Evolutionary conservation across 1,139 yeast species (phyloP).

Genomic region (Geotrichum candidum): DNA sequence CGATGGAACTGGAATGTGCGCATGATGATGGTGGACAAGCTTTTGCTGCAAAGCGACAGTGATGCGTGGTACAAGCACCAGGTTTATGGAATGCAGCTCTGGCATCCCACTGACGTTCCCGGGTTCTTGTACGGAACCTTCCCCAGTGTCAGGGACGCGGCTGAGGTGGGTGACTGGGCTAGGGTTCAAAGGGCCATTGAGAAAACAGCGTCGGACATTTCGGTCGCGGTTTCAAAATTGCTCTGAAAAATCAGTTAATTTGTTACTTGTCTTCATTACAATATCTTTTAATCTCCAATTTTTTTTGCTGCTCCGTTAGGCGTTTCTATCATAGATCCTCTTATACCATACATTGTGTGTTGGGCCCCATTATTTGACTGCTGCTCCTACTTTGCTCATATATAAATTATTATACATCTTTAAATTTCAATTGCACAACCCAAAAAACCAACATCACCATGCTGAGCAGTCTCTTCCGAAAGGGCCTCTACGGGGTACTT

Average conservation of each 20-base stretch:
- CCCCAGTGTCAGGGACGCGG: conserved; percentile 67
- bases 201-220: neutral
- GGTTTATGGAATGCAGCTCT: conserved; percentile 62
- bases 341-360: no score
- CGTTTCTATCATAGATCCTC: neutral
- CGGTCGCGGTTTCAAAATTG: neutral
- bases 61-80: conserved; percentile 62
- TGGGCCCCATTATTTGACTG: no score
- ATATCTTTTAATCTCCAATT: neutral
- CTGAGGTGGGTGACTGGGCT: conserved; percentile 44
- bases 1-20: conserved; percentile 79
- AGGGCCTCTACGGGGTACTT: neutral
- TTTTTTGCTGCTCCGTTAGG: no score
- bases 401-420: neutral
- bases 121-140: conserved; percentile 57
- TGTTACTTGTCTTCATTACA: neutral
- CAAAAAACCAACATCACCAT: neutral
- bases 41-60: conserved; percentile 46
- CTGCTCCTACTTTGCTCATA: neutral
- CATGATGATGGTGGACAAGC: conserved; percentile 51
- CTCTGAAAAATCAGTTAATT: neutral
- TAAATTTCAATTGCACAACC: neutral
- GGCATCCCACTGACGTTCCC: conserved; percentile 45
- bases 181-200: neutral
- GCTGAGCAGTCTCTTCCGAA: neutral